phyloP scores from a whole-genome alignment of 768 basidiomycete species.

The Cystobasidium tubakii region DNA sequence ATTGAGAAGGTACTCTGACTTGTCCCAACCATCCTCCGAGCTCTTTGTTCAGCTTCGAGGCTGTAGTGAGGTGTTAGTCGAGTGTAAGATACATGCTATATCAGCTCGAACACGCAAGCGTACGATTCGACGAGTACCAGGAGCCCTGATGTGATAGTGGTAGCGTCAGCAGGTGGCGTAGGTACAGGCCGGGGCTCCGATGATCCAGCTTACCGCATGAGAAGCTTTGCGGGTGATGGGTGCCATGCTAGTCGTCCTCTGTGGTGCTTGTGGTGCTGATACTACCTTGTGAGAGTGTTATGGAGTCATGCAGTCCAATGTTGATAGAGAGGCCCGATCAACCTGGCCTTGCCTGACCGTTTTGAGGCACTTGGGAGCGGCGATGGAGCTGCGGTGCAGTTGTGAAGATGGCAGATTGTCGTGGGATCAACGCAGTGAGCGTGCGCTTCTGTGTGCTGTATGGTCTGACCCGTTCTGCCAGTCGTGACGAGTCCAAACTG shows the following conservation, averaged over 20 bases:
- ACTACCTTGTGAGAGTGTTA: no score
- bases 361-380: background rate
- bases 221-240: constrained; percentile 9
- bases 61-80: constrained; percentile 50
- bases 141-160: constrained; percentile 2
- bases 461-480: background rate
- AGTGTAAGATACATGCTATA: background rate
- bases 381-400: background rate
- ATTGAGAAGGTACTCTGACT: constrained; percentile 57
- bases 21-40: constrained; percentile 50
- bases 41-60: constrained; percentile 58
- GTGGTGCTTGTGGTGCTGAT: background rate
- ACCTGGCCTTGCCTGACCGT: background rate
- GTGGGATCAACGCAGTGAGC: background rate
- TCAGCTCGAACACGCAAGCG: background rate
- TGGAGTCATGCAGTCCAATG: background rate
- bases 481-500: background rate
- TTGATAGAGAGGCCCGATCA: background rate
- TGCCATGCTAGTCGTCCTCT: background rate
- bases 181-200: background rate
- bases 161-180: constrained; percentile 10
- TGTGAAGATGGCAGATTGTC: background rate
- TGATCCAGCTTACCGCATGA: constrained; percentile 16
- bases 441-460: background rate
- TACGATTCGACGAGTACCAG: constrained; percentile 27